phyloP scores from a whole-genome alignment of 805 yeast species.

The Tetrapisispora taiwanensis region DNA sequence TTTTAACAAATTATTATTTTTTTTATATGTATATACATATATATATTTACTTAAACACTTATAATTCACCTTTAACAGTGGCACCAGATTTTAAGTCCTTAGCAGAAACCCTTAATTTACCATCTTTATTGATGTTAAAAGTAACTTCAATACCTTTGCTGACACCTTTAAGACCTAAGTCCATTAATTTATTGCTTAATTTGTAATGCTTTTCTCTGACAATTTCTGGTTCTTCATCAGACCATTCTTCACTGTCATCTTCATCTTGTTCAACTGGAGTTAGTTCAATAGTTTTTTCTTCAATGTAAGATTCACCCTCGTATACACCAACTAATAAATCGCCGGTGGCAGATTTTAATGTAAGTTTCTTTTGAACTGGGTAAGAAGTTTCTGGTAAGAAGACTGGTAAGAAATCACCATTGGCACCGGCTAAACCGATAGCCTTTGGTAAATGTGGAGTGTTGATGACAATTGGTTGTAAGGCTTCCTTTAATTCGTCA shows the following conservation, averaged over 20 bases:
- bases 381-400: conserved; percentile 77
- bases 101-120: conserved; percentile 47
- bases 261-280: conserved; percentile 35
- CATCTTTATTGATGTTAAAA: conserved; percentile 49
- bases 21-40: too few relatives aligned
- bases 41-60: conserved; percentile 3
- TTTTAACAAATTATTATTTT: too few relatives aligned
- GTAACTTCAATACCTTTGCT: conserved; percentile 49
- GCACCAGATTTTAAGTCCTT: conserved; percentile 55
- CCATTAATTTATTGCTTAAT: conserved; percentile 68
- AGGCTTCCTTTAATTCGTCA: conserved; percentile 70
- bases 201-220: conserved; percentile 62
- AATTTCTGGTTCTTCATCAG: conserved; percentile 81
- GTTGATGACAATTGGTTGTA: conserved; percentile 69
- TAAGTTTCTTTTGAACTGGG: conserved; percentile 73
- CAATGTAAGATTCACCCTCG: conserved; percentile 78
- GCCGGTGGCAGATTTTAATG: conserved; percentile 50
- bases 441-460: conserved; percentile 81
- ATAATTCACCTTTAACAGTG: conserved; percentile 45
- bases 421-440: conserved; percentile 70
- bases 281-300: conserved; percentile 66
- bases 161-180: conserved; percentile 63
- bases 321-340: conserved; percentile 60
- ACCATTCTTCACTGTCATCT: conserved; percentile 37
- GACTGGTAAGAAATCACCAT: conserved; percentile 63